Percentiles rank a stretch among this genome's conserved stretches.
Conservation (phyloP, 2,329 filamentous ascomycete species). For the Trichoderma sp. region DNA sequence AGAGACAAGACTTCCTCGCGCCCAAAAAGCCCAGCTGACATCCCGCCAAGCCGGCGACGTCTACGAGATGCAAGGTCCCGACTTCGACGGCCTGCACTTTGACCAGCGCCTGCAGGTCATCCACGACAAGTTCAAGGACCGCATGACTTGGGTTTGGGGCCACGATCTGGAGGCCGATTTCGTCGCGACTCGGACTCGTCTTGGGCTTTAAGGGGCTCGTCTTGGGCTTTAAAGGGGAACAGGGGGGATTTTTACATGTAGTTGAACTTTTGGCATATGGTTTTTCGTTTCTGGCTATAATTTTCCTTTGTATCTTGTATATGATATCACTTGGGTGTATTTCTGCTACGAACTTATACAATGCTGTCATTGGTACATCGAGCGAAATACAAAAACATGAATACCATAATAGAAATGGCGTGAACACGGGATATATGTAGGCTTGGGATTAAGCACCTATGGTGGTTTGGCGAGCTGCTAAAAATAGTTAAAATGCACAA, state of each 20-base stretch:
- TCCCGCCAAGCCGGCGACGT: conserved; percentile 13
- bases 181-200: conserved; percentile 5
- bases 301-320: not conserved
- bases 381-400: not conserved
- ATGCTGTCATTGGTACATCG: not conserved
- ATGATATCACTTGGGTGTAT: not conserved
- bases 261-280: not conserved
- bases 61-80: conserved; percentile 13
- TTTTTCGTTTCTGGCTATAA: not conserved
- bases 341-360: not conserved
- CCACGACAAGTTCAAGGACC: conserved; percentile 14
- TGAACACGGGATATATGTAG: not conserved
- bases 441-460: not conserved
- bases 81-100: conserved; percentile 3
- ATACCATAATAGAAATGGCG: not conserved
- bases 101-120: conserved; percentile 15
- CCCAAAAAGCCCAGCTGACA: conserved; percentile 8
- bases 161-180: conserved; percentile 10
- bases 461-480: not conserved
- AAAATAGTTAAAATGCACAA: not conserved
- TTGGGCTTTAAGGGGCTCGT: not conserved
- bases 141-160: conserved; percentile 14
- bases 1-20: not conserved
- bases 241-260: not conserved
- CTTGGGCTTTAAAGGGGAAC: not conserved